Evolutionary conservation across 495 filamentous ascomycete species (phyloP), one percentile per base, ranked within the genome.

Genomic region (Polyplosphaeria fusca): DNA sequence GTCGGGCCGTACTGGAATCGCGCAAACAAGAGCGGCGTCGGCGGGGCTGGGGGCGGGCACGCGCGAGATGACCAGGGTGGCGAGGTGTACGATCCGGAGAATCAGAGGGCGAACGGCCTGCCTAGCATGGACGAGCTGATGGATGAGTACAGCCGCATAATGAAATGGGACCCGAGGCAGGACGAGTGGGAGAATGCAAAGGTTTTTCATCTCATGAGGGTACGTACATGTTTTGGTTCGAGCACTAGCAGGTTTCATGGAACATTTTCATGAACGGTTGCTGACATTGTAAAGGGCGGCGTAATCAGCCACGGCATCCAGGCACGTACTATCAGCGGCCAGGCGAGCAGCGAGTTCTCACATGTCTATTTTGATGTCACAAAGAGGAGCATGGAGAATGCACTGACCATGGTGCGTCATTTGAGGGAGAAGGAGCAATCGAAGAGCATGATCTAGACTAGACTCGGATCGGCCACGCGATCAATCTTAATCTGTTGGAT

Each of bases 241-340:
- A n/a, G n/a, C n/a, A n/a, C n/a, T n/a, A n/a, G n/a, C n/a, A n/a
- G n/a, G n/a, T n/a, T n/a, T n/a, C n/a, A n/a, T n/a, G n/a, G n/a
- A n/a, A n/a, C n/a, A n/a, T n/a, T n/a, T n/a, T n/a, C n/a, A 20
- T 7, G 7, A 42, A 12, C 19, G 39, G 22, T n/a, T 45, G 26
- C 47, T 61, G 40, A 54, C 44, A 9, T 23, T 37, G 5, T 4
- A 20, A 14, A 61, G 57, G 58, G 60, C 12, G 60, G 55, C 0
- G 59, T 55, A 20, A 64, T 64, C 20, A 59, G 55, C 37, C 60
- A 64, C 47, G 60, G 60, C 5, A 64, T 64, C 9, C 60, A 64
- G 24, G 60, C 60, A 1, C 38, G 60, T 9, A 59, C 60, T 13
- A 51, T 64, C n/a, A 64, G 41, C 44, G 60, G 60, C 18, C 60